Base-by-base conservation (phyloP, 1,284 basidiomycete species). In the Irpex rosettiformis region DNA sequence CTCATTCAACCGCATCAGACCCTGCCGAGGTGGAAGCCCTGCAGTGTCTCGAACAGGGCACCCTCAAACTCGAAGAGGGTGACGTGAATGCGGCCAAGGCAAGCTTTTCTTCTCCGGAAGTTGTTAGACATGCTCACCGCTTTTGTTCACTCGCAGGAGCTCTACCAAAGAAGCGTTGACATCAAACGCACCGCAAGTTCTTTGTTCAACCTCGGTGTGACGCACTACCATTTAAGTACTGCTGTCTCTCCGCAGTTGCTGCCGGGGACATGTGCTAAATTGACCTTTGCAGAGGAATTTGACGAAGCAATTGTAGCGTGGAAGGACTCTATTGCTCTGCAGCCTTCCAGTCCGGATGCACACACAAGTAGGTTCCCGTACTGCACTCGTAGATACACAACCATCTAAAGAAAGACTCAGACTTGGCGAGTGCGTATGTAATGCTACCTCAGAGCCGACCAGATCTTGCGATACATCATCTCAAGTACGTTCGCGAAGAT, bases 391-490 rank as follows among this genome's bases (percentile, higher is more conserved):
- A 56, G 52, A 24, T 53, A 58, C 10, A 48, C 58, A 25, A 2
- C 3, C 27, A 16, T 16, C 21, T 22, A 16, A 25, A 28, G 40
- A 29, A 22, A n/a, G n/a, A 62, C 40, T 58, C 67, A 95, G 93
- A 96, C 77, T 79, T 98, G 43, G 95, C 95, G 45, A 95, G 91
- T 66, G 95, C 95, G 62, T 97, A 97, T 75, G 92, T 97, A 68
- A 86, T 96, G 69, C 91, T 91, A 55, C 83, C 85, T 70, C 86
- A 91, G 54, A 84, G 91, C 58, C 83, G 93, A 67, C 91, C 95
- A 57, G 94, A 96, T 76, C 83, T 96, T 62, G 95, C 95, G 30
- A 79, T 96, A 64, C 88, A 92, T 71, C 93, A 96, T 76, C 80
- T 96, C 62, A 84, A 87, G 89, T 90, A 77, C 66, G 82, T 79